These are phyloP conservation scores for Leishmania gerbilli DNA, from an alignment of 208 protist species.

Conservation along the genomic window DNA sequence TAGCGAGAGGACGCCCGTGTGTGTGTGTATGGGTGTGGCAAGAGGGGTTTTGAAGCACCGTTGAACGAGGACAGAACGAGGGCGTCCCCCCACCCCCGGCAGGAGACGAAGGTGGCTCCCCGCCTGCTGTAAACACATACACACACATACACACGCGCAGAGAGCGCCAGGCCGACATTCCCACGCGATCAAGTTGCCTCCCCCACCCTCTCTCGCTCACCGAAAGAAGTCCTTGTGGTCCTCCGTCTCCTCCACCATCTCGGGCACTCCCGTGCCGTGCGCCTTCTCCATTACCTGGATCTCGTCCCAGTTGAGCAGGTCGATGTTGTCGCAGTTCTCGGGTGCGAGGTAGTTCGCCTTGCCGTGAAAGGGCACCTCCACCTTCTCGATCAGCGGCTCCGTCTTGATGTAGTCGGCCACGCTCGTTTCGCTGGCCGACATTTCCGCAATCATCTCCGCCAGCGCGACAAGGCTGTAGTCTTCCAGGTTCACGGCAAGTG, in stretches of 20 bases:
- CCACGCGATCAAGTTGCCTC: neutral
- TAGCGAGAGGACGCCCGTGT: too few species aligned
- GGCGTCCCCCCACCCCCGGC: too few species aligned
- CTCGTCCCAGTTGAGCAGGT: slow-evolving; percentile 68
- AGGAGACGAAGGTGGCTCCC: neutral
- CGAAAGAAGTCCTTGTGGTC: slow-evolving; percentile 77
- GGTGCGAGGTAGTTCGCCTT: slow-evolving; percentile 70
- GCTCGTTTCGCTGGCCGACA: slow-evolving; percentile 47
- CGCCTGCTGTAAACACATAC: neutral
- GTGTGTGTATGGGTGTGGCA: too few species aligned
- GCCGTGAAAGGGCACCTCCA: slow-evolving; percentile 77
- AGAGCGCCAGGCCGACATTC: neutral
- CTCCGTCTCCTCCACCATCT: slow-evolving; percentile 63
- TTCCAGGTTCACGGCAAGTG: slow-evolving; percentile 62
- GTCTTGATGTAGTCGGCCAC: slow-evolving; percentile 69
- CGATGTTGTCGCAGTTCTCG: slow-evolving; percentile 89
- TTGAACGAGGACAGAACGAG: too few species aligned
- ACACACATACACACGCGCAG: neutral
- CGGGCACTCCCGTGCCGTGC: slow-evolving; percentile 30
- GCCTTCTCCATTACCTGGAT: slow-evolving; percentile 60
- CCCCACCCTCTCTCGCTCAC: slow-evolving; percentile 22
- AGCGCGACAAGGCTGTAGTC: slow-evolving; percentile 86
- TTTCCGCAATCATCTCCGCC: slow-evolving; percentile 78
- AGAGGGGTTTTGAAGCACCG: too few species aligned
- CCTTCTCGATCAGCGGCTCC: slow-evolving; percentile 82